Conservation (phyloP, 139 green algal genomes). For the Ettlia oleoabundans region DNA sequence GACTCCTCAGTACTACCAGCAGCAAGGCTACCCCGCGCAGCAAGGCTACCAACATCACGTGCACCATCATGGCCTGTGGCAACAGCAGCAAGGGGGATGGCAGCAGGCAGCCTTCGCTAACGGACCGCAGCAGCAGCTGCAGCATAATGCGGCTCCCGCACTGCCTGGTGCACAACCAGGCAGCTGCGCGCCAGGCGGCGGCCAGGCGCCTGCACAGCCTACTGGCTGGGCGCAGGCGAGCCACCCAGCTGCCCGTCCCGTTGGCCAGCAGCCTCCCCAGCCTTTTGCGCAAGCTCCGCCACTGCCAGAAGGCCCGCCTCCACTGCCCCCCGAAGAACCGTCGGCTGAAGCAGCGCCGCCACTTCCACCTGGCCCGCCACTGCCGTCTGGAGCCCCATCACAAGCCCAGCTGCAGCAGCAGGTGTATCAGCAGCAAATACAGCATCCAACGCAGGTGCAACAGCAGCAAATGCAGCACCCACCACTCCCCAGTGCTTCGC, state of each 20-base stretch:
- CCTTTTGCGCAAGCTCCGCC: no score
- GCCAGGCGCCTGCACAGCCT: no score
- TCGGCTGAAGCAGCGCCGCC: background rate
- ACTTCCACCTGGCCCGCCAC: background rate
- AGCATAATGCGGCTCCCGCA: background rate
- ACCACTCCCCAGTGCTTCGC: no score
- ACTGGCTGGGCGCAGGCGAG: no score
- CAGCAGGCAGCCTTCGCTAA: no score
- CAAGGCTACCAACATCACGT: no score
- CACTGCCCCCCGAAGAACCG: background rate
- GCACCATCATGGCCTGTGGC: no score
- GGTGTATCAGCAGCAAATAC: conserved; percentile 3
- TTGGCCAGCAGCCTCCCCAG: no score
- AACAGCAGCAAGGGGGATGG: no score
- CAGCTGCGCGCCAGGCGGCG: background rate
- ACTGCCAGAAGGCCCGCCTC: background rate
- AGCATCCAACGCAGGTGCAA: background rate
- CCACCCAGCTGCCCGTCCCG: background rate
- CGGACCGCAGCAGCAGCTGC: background rate
- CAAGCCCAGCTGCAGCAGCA: background rate
- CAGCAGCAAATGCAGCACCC: background rate
- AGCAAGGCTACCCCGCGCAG: background rate
- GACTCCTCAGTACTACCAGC: background rate
- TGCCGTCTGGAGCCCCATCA: background rate
- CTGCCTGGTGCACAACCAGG: background rate